These are phyloP conservation scores for Chondrus crispus DNA, from an alignment of 23 red algal genomes.

Conservation along the genomic window DNA sequence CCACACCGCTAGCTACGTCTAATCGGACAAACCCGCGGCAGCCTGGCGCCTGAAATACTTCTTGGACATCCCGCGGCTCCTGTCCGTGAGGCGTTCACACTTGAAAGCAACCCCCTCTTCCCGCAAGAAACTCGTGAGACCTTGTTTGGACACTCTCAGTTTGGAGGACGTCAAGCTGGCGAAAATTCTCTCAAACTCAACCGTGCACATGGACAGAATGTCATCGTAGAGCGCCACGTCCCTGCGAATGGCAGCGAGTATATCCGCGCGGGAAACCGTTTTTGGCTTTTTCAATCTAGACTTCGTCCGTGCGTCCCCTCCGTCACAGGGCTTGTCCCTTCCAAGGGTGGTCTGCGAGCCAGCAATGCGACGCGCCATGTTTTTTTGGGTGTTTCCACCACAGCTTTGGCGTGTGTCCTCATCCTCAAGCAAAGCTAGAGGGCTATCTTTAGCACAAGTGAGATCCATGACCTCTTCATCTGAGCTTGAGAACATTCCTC, in stretches of 20 bases:
- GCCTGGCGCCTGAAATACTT: too few relatives aligned
- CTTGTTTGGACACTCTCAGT: constrained; percentile 15
- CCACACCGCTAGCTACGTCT: too few relatives aligned
- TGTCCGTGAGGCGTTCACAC: not conserved
- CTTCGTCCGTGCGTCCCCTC: not conserved
- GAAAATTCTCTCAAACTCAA: constrained; percentile 17
- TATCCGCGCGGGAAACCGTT: constrained; percentile 8
- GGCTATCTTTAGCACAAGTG: not conserved
- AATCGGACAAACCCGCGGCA: too few relatives aligned
- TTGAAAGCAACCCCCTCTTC: constrained; percentile 45
- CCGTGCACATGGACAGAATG: constrained; percentile 32
- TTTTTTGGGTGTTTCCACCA: not conserved
- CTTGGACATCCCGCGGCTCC: too few relatives aligned
- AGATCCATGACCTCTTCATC: not conserved
- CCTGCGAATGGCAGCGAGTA: constrained; percentile 24
- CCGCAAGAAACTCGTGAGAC: constrained; percentile 14
- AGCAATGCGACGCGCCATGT: not conserved
- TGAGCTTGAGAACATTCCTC: not conserved
- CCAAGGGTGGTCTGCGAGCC: not conserved
- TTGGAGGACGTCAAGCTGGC: not conserved
- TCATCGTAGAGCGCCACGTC: constrained; percentile 24
- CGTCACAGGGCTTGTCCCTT: too few relatives aligned
- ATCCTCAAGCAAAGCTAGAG: too few relatives aligned
- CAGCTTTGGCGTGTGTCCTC: too few relatives aligned
- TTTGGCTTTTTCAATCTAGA: constrained; percentile 29